phyloP scores from a whole-genome alignment of 2,329 filamentous ascomycete genomes.

The Ploettnerulaceae sp. region DNA sequence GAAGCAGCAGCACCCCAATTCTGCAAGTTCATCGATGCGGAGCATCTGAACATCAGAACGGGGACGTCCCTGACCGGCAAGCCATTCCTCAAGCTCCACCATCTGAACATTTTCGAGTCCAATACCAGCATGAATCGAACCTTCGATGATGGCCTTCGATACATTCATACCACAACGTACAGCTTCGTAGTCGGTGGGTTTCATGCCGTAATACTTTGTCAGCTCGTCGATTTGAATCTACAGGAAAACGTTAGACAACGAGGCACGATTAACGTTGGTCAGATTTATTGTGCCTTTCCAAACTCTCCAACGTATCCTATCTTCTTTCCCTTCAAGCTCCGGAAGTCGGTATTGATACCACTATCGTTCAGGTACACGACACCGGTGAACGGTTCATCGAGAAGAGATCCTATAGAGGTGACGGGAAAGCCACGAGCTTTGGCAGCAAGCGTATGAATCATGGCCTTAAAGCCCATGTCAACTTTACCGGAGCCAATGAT shows the following conservation, averaged over 20 bases:
- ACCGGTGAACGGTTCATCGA: conserved; percentile 76
- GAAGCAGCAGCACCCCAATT: conserved; percentile 80
- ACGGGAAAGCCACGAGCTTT: conserved; percentile 73
- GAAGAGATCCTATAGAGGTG: conserved; percentile 65
- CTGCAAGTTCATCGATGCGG: conserved; percentile 73
- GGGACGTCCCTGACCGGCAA: conserved; percentile 55
- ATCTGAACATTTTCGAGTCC: conserved; percentile 79
- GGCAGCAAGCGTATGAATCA: conserved; percentile 77
- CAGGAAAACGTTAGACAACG: no score
- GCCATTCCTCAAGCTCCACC: conserved; percentile 77
- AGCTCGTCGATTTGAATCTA: conserved; percentile 79
- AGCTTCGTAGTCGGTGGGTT: conserved; percentile 66
- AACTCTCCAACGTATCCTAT: conserved; percentile 80
- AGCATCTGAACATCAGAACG: conserved; percentile 72
- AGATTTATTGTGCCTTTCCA: conserved; percentile 48
- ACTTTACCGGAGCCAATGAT: conserved; percentile 74
- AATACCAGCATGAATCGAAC: conserved; percentile 69
- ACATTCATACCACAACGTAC: conserved; percentile 80
- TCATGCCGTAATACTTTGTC: conserved; percentile 72
- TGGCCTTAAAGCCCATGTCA: conserved; percentile 76
- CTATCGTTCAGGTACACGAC: conserved; percentile 71
- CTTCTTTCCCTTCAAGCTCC: conserved; percentile 67
- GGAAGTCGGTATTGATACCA: conserved; percentile 71
- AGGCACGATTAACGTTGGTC: no score
- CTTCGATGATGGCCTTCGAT: conserved; percentile 67